Evolutionary conservation across 768 basidiomycete genomes (phyloP).

Genomic region (Russula compacta): DNA sequence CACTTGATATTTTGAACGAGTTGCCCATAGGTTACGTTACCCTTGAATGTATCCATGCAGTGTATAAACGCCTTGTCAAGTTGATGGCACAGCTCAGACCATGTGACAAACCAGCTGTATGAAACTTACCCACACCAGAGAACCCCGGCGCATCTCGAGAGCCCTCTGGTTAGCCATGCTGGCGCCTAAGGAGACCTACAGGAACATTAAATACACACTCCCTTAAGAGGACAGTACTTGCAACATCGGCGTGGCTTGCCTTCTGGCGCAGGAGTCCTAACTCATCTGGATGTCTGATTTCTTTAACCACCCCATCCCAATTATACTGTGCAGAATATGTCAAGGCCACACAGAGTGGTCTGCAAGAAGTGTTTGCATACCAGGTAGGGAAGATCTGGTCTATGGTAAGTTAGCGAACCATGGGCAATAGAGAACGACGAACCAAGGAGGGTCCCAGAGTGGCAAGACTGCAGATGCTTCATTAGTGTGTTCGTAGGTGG

Average conservation of each 20-base stretch:
- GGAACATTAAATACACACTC: neutral
- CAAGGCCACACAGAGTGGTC: neutral
- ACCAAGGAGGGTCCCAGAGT: constrained; percentile 1
- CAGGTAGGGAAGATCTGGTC: neutral
- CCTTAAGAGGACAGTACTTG: neutral
- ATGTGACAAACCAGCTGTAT: neutral
- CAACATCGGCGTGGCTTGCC: neutral
- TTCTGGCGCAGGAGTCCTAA: neutral
- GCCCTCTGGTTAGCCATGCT: neutral
- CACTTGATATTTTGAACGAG: neutral
- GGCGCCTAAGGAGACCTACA: neutral
- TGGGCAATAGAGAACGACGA: neutral
- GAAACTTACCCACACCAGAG: too few relatives aligned
- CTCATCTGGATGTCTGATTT: neutral
- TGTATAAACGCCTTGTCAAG: constrained; percentile 1
- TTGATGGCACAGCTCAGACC: neutral
- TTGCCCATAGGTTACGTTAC: neutral
- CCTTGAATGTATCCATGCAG: neutral
- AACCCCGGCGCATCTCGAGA: neutral
- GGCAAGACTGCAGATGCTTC: neutral
- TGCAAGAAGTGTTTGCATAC: neutral
- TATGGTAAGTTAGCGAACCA: neutral
- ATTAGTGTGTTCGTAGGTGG: neutral
- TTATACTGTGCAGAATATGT: neutral
- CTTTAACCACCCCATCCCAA: neutral